These are phyloP conservation scores for Sporothrix pseudoabietina DNA, from an alignment of 2,329 filamentous ascomycete genomes.

Conservation along the genomic window DNA sequence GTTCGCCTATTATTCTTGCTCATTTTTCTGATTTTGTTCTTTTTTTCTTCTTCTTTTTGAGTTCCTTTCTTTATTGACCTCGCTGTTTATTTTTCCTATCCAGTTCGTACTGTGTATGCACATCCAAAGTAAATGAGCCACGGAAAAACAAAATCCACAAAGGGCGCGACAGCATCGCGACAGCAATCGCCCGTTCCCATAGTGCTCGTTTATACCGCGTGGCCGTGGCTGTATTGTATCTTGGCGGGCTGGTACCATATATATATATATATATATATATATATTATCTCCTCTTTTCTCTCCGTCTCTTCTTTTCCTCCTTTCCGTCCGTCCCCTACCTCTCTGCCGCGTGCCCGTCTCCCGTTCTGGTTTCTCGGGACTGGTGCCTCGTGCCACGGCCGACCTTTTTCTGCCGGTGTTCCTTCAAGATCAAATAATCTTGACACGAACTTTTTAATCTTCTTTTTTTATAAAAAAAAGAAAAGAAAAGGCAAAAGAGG, in stretches of 20 bases:
- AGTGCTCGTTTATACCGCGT: constrained; percentile 15
- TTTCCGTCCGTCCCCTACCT: background rate
- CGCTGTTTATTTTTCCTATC: background rate
- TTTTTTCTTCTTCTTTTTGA: background rate
- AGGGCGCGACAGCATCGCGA: constrained; percentile 18
- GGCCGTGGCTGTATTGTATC: background rate
- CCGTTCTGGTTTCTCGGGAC: constrained; percentile 25
- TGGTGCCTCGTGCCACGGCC: background rate
- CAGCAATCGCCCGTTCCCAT: constrained; percentile 14
- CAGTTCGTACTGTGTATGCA: background rate
- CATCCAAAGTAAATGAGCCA: background rate
- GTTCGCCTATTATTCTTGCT: background rate
- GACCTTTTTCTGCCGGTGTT: constrained; percentile 7
- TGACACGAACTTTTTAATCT: background rate
- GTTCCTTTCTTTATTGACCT: background rate
- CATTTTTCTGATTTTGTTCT: background rate
- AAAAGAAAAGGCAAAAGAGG: background rate
- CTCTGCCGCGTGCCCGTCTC: background rate
- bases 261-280: background rate
- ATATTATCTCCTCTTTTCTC: background rate
- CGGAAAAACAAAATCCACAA: constrained; percentile 23
- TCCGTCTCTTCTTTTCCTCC: background rate
- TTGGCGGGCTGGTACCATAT: background rate
- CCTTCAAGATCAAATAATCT: background rate
- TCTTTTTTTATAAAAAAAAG: background rate